A percentile compares a stretch with the other conserved stretches of the same genome.
phyloP scores from a whole-genome alignment of 495 filamentous ascomycete genomes.

The Penicillium macrosclerotiorum region DNA sequence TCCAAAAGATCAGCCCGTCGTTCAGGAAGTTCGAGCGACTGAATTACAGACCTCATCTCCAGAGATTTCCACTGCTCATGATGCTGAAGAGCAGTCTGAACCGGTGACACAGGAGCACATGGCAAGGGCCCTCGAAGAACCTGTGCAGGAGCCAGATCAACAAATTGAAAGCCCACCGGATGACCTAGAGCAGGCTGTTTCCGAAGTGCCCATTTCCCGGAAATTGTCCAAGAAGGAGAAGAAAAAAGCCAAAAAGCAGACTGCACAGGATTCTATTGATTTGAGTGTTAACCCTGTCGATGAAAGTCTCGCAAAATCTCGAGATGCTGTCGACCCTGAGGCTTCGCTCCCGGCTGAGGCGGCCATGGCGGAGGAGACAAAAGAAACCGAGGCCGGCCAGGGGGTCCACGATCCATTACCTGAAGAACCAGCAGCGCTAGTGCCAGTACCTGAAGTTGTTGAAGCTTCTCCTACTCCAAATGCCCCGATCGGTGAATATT shows the following conservation, averaged over 20 bases:
- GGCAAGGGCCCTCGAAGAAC: neutral
- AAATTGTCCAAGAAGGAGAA: conserved; percentile 44
- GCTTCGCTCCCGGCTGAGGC: neutral
- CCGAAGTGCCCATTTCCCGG: conserved; percentile 7
- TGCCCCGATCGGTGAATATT: no score
- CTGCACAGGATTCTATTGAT: conserved; percentile 12
- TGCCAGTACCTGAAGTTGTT: no score
- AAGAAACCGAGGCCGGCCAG: neutral
- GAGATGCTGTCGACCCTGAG: neutral
- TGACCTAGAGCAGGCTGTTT: neutral
- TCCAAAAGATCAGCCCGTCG: neutral
- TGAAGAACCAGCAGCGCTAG: no score
- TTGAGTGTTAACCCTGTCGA: neutral
- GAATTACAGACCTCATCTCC: neutral
- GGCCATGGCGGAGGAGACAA: neutral
- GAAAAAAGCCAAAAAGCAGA: conserved; percentile 40
- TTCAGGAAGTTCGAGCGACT: no score
- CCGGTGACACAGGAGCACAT: neutral
- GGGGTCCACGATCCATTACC: no score
- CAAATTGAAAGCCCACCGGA: no score
- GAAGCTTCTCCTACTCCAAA: no score
- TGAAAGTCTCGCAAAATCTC: neutral
- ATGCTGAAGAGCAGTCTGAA: neutral
- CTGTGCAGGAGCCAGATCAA: neutral
- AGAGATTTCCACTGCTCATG: neutral